Evolutionary conservation across 1,284 basidiomycete genomes (phyloP).

Genomic region (Cryptococcus amylolentus): DNA sequence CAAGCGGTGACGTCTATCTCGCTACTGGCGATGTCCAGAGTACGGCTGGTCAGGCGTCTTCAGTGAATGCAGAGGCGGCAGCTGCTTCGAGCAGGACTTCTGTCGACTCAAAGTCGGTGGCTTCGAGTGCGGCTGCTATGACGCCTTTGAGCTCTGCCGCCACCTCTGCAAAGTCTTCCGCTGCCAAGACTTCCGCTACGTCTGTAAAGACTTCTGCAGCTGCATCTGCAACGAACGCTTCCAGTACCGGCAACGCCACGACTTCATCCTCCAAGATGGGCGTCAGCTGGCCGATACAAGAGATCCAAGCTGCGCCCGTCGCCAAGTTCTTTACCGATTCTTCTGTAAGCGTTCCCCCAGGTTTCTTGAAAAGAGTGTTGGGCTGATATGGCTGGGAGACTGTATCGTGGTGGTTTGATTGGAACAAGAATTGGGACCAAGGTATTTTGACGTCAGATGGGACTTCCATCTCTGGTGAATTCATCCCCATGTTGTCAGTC

Average conservation of each 20-base stretch:
- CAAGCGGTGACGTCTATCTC: too few relatives aligned
- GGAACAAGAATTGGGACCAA: constrained; percentile 32
- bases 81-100: too few relatives aligned
- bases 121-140: too few relatives aligned
- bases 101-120: too few relatives aligned
- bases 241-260: not conserved
- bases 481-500: constrained; percentile 30
- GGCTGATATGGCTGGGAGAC: not conserved
- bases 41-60: too few relatives aligned
- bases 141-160: too few relatives aligned
- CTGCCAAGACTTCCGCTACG: not conserved
- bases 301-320: constrained; percentile 19
- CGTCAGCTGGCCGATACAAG: constrained; percentile 27
- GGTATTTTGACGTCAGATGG: constrained; percentile 11
- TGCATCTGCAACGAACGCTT: not conserved
- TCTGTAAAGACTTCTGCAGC: not conserved
- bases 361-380: not conserved
- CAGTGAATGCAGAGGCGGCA: too few relatives aligned
- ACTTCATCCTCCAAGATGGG: constrained; percentile 12
- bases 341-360: too few relatives aligned
- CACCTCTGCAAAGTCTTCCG: not conserved
- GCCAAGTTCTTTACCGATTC: constrained; percentile 18
- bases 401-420: constrained; percentile 28
- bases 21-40: too few relatives aligned
- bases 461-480: constrained; percentile 15